Evolutionary conservation across 1,284 basidiomycete genomes (phyloP).

Genomic region (Agroathelia rolfsii): DNA sequence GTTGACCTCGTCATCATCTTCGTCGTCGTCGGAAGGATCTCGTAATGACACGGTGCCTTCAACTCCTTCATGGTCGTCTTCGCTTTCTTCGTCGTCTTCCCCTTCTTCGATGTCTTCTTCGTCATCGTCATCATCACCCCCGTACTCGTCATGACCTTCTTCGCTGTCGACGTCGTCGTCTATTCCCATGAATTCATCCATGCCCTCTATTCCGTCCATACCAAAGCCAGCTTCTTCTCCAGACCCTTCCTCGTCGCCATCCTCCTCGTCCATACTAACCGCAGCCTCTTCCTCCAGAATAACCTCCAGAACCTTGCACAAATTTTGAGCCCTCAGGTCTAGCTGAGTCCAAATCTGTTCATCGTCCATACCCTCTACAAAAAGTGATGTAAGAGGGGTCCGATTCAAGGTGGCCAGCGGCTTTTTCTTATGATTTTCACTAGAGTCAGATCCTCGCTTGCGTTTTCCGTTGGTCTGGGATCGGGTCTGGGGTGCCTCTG

Average conservation of each 20-base stretch:
- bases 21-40: slow-evolving; percentile 20
- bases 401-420: too few species aligned
- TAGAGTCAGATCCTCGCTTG: slow-evolving; percentile 26
- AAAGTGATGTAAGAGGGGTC: slow-evolving; percentile 73
- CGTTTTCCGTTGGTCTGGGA: slow-evolving; percentile 41
- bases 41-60: slow-evolving; percentile 16
- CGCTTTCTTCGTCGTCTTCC: slow-evolving; percentile 17
- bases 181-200: too few species aligned
- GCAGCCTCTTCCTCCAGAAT: slow-evolving; percentile 40
- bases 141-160: slow-evolving; percentile 18
- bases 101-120: slow-evolving; percentile 18
- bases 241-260: slow-evolving; percentile 19
- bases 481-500: slow-evolving; percentile 59
- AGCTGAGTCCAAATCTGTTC: slow-evolving; percentile 93
- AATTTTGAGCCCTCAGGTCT: slow-evolving; percentile 61
- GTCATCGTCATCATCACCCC: slow-evolving; percentile 12
- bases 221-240: slow-evolving; percentile 12
- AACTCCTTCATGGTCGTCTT: slow-evolving; percentile 19
- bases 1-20: too few species aligned
- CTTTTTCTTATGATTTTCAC: slow-evolving; percentile 23
- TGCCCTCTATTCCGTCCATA: slow-evolving; percentile 19
- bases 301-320: slow-evolving; percentile 56
- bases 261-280: slow-evolving; percentile 17
- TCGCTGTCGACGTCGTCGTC: slow-evolving; percentile 17
- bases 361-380: slow-evolving; percentile 74